These are phyloP conservation scores for Podila verticillata DNA, from an alignment of 192 early-diverging fungal species.

Conservation along the genomic window DNA sequence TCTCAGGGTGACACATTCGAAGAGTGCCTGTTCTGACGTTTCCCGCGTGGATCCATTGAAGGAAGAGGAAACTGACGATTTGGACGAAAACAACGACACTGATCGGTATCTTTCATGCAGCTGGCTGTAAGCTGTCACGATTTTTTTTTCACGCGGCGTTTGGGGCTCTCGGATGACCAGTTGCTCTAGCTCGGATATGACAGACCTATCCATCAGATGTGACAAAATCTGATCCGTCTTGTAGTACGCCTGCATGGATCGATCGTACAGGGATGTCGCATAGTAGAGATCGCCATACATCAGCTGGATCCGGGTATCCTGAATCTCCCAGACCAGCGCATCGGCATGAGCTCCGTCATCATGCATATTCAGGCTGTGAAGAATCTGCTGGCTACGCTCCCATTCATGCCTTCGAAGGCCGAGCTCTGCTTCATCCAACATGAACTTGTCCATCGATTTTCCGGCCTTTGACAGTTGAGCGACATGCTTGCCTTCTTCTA, in stretches of 20 bases:
- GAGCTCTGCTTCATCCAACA: conserved; percentile 66
- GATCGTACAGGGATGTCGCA: conserved; percentile 47
- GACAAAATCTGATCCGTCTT: conserved; percentile 58
- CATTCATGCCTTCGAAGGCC: conserved; percentile 57
- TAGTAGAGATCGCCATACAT: conserved; percentile 61
- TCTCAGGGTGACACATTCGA: conserved; percentile 32
- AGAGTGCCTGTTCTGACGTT: conserved; percentile 11
- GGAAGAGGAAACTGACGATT: background rate
- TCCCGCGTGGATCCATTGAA: background rate
- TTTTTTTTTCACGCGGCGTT: conserved; percentile 61
- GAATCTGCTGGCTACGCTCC: conserved; percentile 50
- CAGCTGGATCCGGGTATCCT: conserved; percentile 50
- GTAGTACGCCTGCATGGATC: conserved; percentile 60
- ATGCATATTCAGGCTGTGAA: conserved; percentile 49
- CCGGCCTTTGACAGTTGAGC: conserved; percentile 55
- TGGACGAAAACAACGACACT: background rate
- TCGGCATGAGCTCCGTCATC: conserved; percentile 7
- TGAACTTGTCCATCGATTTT: conserved; percentile 46
- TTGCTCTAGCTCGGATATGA: conserved; percentile 63
- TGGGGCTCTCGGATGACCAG: conserved; percentile 54
- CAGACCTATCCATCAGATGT: conserved; percentile 61
- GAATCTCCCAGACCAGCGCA: conserved; percentile 24
- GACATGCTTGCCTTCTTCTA: conserved; percentile 64
- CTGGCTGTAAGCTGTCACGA: conserved; percentile 11
- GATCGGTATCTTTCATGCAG: background rate